Base-by-base conservation (phyloP, 1,139 yeast species). In the Blastobotrys serpentis region DNA sequence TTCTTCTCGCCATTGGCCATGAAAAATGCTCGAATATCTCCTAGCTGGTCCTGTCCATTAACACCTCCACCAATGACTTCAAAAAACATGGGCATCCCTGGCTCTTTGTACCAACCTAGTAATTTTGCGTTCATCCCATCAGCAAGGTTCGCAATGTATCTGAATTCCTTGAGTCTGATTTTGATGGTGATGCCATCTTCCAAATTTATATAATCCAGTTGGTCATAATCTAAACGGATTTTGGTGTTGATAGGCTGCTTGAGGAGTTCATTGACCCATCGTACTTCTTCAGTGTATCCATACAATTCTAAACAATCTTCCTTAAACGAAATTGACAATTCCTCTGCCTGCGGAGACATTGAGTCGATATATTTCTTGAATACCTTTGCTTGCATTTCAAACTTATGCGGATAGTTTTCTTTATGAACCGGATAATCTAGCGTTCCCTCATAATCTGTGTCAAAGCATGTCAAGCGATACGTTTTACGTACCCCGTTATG, bases 231-330 rank as follows among this genome's bases (percentile, higher is more conserved):
- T 33, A 62, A 46, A 3, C 47, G 46, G 21, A 65, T 54, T 14
- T 57, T 52, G 2, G 69, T 65, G 43, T 60, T 58, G 25, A 64
- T 43, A 2, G 69, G 67, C 37, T 58, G 62, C 47, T 63, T 63
- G 37, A 65, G 52, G 17, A 64, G 50, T 43, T 64, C 67, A 21
- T 46, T 41, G 18, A 51, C 58, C 13, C 50, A 46, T 16, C 22
- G 13, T 10, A 64, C 56, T 2, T 56, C 59, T 14, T 59, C 58
- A 2, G 68, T 62, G 48, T 56, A 60, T 18, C 66, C 60, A 2
- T 63, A 50, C 39, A 64, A 42, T 18, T 56, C 51, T 7, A 60
- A 49, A 4, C 36, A 42, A 19, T 56, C 59, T 16, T 51, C 52
- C 3, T 46, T 53, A 39, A 56, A 54, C 30, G 52, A 45, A 47